Percentiles rank a stretch among this genome's conserved stretches.
These are phyloP conservation scores for Aureobasidium mangrovei DNA, from an alignment of 2,329 filamentous ascomycete genomes.

Conservation along the genomic window DNA sequence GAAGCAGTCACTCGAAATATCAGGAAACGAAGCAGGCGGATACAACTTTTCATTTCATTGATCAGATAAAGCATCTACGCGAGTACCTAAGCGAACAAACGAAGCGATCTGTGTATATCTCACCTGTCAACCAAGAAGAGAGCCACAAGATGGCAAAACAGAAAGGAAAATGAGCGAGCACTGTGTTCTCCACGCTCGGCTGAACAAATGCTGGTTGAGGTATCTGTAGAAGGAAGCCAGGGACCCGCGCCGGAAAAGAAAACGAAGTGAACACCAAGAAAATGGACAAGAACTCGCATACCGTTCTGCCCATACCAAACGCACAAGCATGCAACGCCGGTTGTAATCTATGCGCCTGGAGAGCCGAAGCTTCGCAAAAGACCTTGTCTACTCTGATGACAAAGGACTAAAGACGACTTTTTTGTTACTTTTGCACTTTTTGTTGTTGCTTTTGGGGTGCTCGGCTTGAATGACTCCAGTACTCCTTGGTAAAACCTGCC, in stretches of 20 bases:
- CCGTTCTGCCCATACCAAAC: background rate
- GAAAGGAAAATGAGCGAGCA: background rate
- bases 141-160: background rate
- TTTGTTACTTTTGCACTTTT: constrained; percentile 4
- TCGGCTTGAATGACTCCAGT: background rate
- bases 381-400: background rate
- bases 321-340: background rate
- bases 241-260: background rate
- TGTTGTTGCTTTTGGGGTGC: constrained; percentile 1
- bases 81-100: too few species aligned
- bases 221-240: constrained; percentile 11
- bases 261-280: background rate
- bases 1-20: too few species aligned
- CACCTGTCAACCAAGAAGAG: background rate
- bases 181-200: background rate
- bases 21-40: too few species aligned
- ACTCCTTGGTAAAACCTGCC: constrained; percentile 6
- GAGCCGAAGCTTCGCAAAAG: background rate
- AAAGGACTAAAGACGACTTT: background rate
- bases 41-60: too few species aligned
- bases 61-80: too few species aligned
- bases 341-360: background rate
- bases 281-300: background rate
- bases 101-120: background rate
- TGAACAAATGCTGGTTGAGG: constrained; percentile 8